These are phyloP conservation scores for Botrytis hyacinthi DNA, from an alignment of 2,329 filamentous ascomycete species.

Conservation along the genomic window DNA sequence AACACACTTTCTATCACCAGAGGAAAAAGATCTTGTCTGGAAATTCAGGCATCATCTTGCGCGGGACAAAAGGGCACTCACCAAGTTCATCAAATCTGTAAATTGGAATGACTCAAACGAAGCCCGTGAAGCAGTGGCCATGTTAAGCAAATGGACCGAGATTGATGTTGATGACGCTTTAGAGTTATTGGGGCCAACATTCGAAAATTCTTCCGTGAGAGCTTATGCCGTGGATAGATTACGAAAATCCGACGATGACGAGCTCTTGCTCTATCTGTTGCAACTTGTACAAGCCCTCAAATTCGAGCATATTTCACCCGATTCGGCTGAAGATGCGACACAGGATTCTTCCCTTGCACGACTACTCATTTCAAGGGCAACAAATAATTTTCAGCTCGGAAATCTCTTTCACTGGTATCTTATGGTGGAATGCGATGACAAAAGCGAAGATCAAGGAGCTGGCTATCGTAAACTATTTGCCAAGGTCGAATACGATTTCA, in stretches of 20 bases:
- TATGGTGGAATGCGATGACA: slow-evolving; percentile 88
- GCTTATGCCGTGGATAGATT: slow-evolving; percentile 91
- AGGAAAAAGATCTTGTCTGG: slow-evolving; percentile 96
- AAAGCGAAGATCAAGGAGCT: slow-evolving; percentile 68
- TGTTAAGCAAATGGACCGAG: slow-evolving; percentile 90
- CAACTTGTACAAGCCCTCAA: slow-evolving; percentile 96
- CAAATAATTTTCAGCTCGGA: slow-evolving; percentile 83
- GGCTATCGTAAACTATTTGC: slow-evolving; percentile 83
- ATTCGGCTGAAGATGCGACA: slow-evolving; percentile 58
- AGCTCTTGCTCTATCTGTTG: slow-evolving; percentile 84
- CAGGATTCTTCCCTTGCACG: slow-evolving; percentile 81
- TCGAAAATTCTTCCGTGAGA: slow-evolving; percentile 83
- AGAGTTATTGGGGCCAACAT: slow-evolving; percentile 87
- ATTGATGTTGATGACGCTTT: slow-evolving; percentile 97
- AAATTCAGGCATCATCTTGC: slow-evolving; percentile 95
- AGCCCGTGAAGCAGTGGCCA: slow-evolving; percentile 82
- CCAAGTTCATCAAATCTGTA: slow-evolving; percentile 97
- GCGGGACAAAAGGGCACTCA: slow-evolving; percentile 85
- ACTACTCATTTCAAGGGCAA: slow-evolving; percentile 85
- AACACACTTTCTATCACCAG: slow-evolving; percentile 79
- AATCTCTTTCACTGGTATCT: slow-evolving; percentile 99
- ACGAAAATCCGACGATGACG: slow-evolving; percentile 87
- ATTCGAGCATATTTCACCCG: slow-evolving; percentile 73
- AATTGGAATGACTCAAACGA: slow-evolving; percentile 88
- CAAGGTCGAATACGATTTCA: slow-evolving; percentile 94